Base-by-base conservation (phyloP, 2,329 filamentous ascomycete species). In the Teratosphaeria gauchensis region DNA sequence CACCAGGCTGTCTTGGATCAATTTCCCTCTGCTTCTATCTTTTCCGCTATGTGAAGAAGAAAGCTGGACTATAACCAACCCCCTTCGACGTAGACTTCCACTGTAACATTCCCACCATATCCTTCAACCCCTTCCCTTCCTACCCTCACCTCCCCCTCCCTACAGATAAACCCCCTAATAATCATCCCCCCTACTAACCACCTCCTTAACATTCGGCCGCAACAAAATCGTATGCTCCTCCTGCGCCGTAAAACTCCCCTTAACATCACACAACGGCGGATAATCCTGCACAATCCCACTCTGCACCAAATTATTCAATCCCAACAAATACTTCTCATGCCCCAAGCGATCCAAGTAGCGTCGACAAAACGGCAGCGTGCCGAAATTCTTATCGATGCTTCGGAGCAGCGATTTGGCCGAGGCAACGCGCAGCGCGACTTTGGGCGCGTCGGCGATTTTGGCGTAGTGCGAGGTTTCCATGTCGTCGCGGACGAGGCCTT, bases 261-360 rank as follows among this genome's bases (percentile, higher is more conserved):
- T 75, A 51, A 82, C 69, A 63, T 87, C 84, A 35, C 77, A 72
- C 30, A 87, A 72, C 1, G 84, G 84, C 14, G 72, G 72, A 65
- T 86, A 83, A 3, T 76, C 70, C 51, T 86, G 79, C 3, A 86
- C 73, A 21, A 86, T 76, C 0, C 82, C 84, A 56, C 80, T 76
- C 6, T 78, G 76, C 1, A 84, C 76, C 28, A 86, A 75, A 42
- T 75, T 78, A 58, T 84, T 84, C 71, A 86, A 74, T 1, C 82
- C 84, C 0, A 82, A 77, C 55, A 84, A 69, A 63, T 87, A 87
- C 33, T 78, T 77, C 52, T 84, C 77, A 19, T 80, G 68, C 0
- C 84, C 84, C n/a, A 86, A 72, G n/a, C 82, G 78, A 51, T 86
- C 83, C 31, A 87, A 76, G 62, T 86, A 85, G 7, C 84, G 80